Evolutionary conservation across 2,329 filamentous ascomycete species (phyloP), one percentile per base, ranked within the genome.

Genomic region (Diaporthe australafricana): DNA sequence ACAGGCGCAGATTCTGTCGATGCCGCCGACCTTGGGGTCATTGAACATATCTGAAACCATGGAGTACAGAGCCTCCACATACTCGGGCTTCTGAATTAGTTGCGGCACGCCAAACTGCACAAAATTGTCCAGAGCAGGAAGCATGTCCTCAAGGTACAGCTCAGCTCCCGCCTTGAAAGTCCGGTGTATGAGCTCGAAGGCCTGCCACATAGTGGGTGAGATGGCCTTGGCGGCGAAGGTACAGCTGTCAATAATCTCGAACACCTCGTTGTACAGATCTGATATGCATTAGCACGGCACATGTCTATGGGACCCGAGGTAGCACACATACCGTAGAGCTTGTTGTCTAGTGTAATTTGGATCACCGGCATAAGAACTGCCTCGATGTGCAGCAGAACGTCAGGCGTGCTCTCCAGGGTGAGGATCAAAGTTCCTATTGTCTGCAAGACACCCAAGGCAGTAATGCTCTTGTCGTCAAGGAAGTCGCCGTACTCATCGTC

Each of bases 181-280:
- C 75, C 94, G 91, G 84, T 98, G 96, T 75, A 99, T 97, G 55
- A 98, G 89, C 84, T 98, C 95, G 81, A 99, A 99, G 2, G 96
- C 96, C 83, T 96, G 92, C 96, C 96, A 99, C 96, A 99, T 99
- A 52, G 94, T 97, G 12, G 93, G 91, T 1, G 96, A 98, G 76
- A 99, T 98, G 72, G 90, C 90, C 87, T 98, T 99, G 74, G 96
- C 96, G 14, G 96, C 94, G 81, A 98, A 99, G 9, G 96, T 99
- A 87, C 96, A 99, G 87, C 95, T 98, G 82, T 99, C 96, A 77
- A 99, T 97, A 77, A 99, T 99, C 84, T 99, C 96, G 77, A 99
- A 99, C 6, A 98, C 91, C 81, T 99, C 96, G 80, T 98, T 99
- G 83, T 98, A 99, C 27, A 99, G 86, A 82, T 99, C 93, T 93